A percentile compares a stretch with the other conserved stretches of the same genome.
Evolutionary conservation across 352 stramenopile genomes (phyloP).

Genomic region (Globisporangium nagaii): DNA sequence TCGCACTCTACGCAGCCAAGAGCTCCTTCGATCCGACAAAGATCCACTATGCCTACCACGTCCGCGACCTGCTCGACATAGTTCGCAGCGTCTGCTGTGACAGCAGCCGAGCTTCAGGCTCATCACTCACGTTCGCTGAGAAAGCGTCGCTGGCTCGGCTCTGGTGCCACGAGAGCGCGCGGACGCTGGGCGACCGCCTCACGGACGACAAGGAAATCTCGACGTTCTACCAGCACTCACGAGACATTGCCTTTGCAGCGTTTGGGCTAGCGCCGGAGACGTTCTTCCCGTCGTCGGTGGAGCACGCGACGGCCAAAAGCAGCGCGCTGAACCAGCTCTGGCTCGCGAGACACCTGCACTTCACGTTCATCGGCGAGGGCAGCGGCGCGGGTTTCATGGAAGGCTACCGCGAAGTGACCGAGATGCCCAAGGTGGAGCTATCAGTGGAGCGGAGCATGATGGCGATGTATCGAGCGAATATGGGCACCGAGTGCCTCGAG

Average conservation of each 20-base stretch:
- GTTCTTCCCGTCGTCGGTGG: slow-evolving; percentile 23
- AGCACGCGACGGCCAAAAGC: slow-evolving; percentile 12
- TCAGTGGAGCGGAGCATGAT: slow-evolving; percentile 57
- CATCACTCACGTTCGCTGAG: slow-evolving; percentile 27
- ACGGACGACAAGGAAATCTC: slow-evolving; percentile 23
- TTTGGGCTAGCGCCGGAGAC: slow-evolving; percentile 40
- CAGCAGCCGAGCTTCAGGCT: too few species aligned
- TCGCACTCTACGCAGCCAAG: slow-evolving; percentile 5
- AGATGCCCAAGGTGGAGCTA: slow-evolving; percentile 44
- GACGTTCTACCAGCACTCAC: slow-evolving; percentile 36
- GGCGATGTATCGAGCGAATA: slow-evolving; percentile 31
- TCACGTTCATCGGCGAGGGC: slow-evolving; percentile 50
- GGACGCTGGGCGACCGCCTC: slow-evolving; percentile 49
- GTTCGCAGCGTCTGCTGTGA: slow-evolving; percentile 40
- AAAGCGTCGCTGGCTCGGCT: slow-evolving; percentile 49
- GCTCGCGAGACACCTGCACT: slow-evolving; percentile 43
- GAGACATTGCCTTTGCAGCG: slow-evolving; percentile 33
- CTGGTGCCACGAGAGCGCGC: slow-evolving; percentile 67
- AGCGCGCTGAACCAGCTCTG: slow-evolving; percentile 21
- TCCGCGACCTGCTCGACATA: slow-evolving; percentile 35
- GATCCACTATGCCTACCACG: slow-evolving; percentile 46
- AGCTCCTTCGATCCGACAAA: slow-evolving; percentile 29
- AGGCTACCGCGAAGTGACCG: slow-evolving; percentile 51
- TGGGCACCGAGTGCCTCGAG: slow-evolving; percentile 29
- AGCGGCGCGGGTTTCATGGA: slow-evolving; percentile 28